Evolutionary conservation across 2,329 filamentous ascomycete species (phyloP), one percentile per base, ranked within the genome.

Genomic region (Anthostomella pinea): DNA sequence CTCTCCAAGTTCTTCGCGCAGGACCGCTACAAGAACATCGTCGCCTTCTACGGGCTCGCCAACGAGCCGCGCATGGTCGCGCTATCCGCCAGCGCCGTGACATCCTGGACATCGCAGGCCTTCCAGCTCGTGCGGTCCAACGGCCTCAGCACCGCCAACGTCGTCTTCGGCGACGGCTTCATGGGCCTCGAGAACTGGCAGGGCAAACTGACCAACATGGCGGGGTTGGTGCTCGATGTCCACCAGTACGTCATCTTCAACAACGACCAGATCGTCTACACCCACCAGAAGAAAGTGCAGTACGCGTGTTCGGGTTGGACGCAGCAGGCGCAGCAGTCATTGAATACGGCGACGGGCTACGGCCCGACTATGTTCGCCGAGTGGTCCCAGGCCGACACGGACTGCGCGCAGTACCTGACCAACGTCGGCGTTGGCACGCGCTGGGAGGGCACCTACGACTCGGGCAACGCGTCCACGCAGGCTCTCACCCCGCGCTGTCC

Each of bases 201-300:
- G 60, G 87, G 87, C 25, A 75, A 85, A 59, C 76, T 97, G 50
- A 77, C 84, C 49, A 72, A 75, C 15, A 76, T 85, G 56, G 72
- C 83, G 30, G 77, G 82, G 46, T 71, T 97, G 48, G 77, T 95
- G 13, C 79, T 98, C n/a, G 93, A 98, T 64, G 93, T 94, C 23
- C 93, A 98, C 66, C 91, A 97, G 64, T 98, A 98, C 63, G 87
- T 95, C 56, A 96, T 96, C 63, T 98, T 98, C 75, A 96, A 98
- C 72, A 79, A 79, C 24, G 81, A 85, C 48, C 87, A 95, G 63
- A 85, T 98, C 56, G 77, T 79, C 30, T 83, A 85, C 56, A 83
- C 83, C 38, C 93, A 97, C 67, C 74, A 82, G 37, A 75, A 83
- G 49, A 96, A 96, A 67, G 75, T 97, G 39, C 72, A 84, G 42